Percentiles rank a stretch among this genome's conserved stretches.
phyloP scores from a whole-genome alignment of 2,329 filamentous ascomycete genomes.

The Orbilia brochopaga region DNA sequence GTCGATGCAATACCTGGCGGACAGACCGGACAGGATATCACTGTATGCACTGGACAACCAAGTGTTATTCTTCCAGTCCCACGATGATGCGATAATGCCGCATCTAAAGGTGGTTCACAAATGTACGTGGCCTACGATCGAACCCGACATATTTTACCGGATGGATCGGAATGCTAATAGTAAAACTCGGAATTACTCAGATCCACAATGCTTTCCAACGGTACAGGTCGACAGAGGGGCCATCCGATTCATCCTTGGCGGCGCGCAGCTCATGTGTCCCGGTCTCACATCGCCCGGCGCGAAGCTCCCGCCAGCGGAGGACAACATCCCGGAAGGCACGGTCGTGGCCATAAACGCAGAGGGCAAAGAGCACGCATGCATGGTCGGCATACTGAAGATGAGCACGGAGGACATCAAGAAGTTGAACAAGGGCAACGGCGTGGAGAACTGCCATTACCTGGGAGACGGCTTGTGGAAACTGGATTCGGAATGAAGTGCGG shows the following conservation, averaged over 20 bases:
- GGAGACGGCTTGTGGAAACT: slow-evolving; percentile 93
- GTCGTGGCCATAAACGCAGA: slow-evolving; percentile 90
- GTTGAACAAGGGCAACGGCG: slow-evolving; percentile 90
- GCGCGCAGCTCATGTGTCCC: slow-evolving; percentile 94
- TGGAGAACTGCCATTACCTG: slow-evolving; percentile 91
- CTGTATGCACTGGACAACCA: slow-evolving; percentile 81
- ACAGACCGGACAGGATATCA: slow-evolving; percentile 79
- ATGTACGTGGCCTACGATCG: slow-evolving; percentile 21
- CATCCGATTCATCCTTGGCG: slow-evolving; percentile 92
- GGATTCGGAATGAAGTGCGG: slow-evolving; percentile 63
- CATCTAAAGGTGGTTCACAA: slow-evolving; percentile 86
- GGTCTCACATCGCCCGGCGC: slow-evolving; percentile 86
- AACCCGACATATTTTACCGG: background rate
- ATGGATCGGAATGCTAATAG: background rate
- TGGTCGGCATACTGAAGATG: slow-evolving; percentile 81
- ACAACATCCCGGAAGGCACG: slow-evolving; percentile 76
- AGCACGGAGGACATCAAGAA: slow-evolving; percentile 91
- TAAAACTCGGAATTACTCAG: slow-evolving; percentile 18
- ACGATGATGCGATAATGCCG: slow-evolving; percentile 77
- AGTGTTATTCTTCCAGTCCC: slow-evolving; percentile 90
- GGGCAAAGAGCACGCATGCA: slow-evolving; percentile 89
- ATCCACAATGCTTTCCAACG: slow-evolving; percentile 80
- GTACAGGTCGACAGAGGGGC: slow-evolving; percentile 93
- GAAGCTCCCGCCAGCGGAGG: slow-evolving; percentile 67
- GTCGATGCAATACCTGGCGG: background rate